A percentile compares a stretch with the other conserved stretches of the same genome.
Conservation (phyloP, 2,329 filamentous ascomycete species). For the Clarireedia sp. region DNA sequence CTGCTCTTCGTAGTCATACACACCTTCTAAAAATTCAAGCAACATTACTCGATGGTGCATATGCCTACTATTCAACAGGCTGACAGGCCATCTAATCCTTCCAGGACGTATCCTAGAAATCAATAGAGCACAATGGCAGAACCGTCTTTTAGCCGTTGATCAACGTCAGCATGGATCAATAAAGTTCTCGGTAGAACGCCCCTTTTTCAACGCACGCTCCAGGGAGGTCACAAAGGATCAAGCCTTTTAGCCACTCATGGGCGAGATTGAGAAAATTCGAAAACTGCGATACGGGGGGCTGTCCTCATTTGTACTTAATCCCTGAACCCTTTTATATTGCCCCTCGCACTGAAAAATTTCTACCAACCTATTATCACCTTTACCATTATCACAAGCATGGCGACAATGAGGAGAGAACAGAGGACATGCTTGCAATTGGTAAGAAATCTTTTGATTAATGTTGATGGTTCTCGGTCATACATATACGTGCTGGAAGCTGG, state of each 20-base stretch:
- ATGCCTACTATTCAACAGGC: not conserved
- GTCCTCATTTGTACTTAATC: not conserved
- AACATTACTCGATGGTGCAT: not conserved
- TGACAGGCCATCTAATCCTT: not conserved
- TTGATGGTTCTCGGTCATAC: too few species aligned
- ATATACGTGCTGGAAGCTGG: too few species aligned
- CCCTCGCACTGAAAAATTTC: not conserved
- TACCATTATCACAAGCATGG: not conserved
- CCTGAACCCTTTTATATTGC: not conserved
- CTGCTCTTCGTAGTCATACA: too few species aligned
- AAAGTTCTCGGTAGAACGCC: not conserved
- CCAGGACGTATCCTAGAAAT: not conserved
- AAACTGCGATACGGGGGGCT: not conserved
- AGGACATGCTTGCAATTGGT: not conserved
- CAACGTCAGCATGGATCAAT: not conserved
- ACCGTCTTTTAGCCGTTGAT: not conserved
- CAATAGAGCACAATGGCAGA: not conserved
- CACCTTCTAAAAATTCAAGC: too few species aligned
- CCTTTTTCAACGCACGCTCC: not conserved
- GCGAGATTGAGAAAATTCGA: not conserved
- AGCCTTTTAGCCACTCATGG: not conserved
- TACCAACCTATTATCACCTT: not conserved
- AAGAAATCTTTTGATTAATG: not conserved
- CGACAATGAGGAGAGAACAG: not conserved
- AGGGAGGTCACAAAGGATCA: not conserved